Base-by-base conservation (phyloP, 768 basidiomycete species). In the Tylopilus cervinicoccineus region DNA sequence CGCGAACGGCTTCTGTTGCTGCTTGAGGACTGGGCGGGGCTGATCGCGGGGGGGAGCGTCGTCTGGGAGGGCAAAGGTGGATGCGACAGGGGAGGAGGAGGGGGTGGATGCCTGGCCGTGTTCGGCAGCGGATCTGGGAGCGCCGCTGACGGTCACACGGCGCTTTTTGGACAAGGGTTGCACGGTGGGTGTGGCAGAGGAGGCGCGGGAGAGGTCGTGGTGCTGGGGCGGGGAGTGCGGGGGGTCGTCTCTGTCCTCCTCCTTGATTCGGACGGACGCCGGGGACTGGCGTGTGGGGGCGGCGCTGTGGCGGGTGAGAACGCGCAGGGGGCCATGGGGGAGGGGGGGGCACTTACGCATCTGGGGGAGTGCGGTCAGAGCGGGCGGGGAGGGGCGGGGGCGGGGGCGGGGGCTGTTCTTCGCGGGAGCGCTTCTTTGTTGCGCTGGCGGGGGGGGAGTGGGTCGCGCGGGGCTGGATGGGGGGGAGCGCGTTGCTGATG, bases 71-170 rank as follows among this genome's bases (percentile, higher is more conserved):
- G 78, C 71, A 56, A 83, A 76, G 22, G 82, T 75, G 69, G 84
- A 76, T 52, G 84, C 78, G 47, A 80, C 79, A 33, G 87, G 83
- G 0, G 84, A 84, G n/a, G n/a, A n/a, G n/a, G n/a, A n/a, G n/a
- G n/a, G n/a, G n/a, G n/a, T n/a, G n/a, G n/a, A n/a, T 65, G 41
- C 71, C 62, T 47, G n/a, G n/a, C n/a, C n/a, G n/a, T 74, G 76
- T 55, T 77, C 76, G 13, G 40, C 28, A 56, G 81, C 73, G 27
- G 81, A 79, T 11, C 27, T 46, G 32, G 56, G 51, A 1, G 77
- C 68, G 50, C 84, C 83, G 60, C 78, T 81, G 65, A 86, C 73
- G 34, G 86, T 88, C 51, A 85, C 79, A 37, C 87, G 81, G 54
- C 87, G 81, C 53, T 76, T 82, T 76, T 86, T 85, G 23, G 70